phyloP scores from a whole-genome alignment of 805 yeast genomes.

The Kuraishia molischiana region DNA sequence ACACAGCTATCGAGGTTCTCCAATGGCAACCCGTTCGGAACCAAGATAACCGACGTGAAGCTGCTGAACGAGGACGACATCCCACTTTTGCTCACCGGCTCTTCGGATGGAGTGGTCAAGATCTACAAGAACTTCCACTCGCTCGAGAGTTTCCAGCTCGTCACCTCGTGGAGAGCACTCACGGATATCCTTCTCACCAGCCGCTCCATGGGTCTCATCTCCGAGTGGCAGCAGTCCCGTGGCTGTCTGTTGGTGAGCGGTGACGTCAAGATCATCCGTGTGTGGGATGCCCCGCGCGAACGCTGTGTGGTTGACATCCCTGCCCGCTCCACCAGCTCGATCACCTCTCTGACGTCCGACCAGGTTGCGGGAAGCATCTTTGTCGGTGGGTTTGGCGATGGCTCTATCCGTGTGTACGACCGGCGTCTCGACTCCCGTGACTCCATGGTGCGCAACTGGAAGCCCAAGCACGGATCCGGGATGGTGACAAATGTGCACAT shows the following conservation, averaged over 20 bases:
- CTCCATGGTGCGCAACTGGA: slow-evolving; percentile 81
- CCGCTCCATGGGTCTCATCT: slow-evolving; percentile 70
- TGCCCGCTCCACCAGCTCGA: slow-evolving; percentile 81
- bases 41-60: slow-evolving; percentile 78
- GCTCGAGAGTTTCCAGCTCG: slow-evolving; percentile 42
- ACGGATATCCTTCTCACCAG: slow-evolving; percentile 78
- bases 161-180: slow-evolving; percentile 89
- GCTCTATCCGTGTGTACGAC: slow-evolving; percentile 82
- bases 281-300: slow-evolving; percentile 97
- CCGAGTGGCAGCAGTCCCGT: slow-evolving; percentile 96
- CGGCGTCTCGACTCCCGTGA: slow-evolving; percentile 77
- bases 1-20: slow-evolving; percentile 59
- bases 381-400: slow-evolving; percentile 90
- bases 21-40: slow-evolving; percentile 80
- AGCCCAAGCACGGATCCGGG: slow-evolving; percentile 15
- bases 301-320: slow-evolving; percentile 81
- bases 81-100: slow-evolving; percentile 77
- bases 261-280: slow-evolving; percentile 80
- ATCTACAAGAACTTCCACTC: slow-evolving; percentile 72
- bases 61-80: slow-evolving; percentile 88
- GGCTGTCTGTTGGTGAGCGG: slow-evolving; percentile 91
- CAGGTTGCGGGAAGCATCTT: slow-evolving; percentile 90
- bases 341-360: slow-evolving; percentile 85
- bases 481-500: slow-evolving; percentile 75
- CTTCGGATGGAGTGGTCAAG: slow-evolving; percentile 90